Evolutionary conservation across 2,329 filamentous ascomycete genomes (phyloP).

Genomic region (Gliomastix tumulicola): DNA sequence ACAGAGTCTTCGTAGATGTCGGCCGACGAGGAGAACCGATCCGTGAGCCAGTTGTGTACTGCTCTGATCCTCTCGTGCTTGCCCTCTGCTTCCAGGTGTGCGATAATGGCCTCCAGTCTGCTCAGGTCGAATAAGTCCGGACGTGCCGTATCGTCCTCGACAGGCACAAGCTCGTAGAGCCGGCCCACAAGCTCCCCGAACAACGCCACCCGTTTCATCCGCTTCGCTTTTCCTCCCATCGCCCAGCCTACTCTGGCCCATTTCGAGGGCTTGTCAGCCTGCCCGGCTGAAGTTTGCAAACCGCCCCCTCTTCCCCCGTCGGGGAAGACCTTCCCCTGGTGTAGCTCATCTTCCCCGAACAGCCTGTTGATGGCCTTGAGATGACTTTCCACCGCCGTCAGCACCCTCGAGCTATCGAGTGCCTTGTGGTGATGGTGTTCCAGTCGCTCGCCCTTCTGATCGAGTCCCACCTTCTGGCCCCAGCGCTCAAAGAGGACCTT

Average conservation of each 20-base stretch:
- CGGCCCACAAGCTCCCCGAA: not conserved
- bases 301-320: too few relatives aligned
- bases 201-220: not conserved
- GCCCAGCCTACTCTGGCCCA: not conserved
- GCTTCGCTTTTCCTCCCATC: not conserved
- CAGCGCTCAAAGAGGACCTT: not conserved
- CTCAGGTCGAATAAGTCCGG: not conserved
- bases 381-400: not conserved
- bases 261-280: not conserved
- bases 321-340: not conserved
- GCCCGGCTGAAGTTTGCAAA: too few relatives aligned
- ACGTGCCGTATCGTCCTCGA: not conserved
- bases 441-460: not conserved
- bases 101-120: conserved; percentile 1
- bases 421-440: not conserved
- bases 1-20: conserved; percentile 11
- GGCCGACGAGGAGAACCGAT: conserved; percentile 1
- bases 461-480: not conserved
- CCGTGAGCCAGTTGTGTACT: conserved; percentile 10
- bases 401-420: not conserved
- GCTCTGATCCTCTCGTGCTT: conserved; percentile 1
- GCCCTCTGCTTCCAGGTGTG: not conserved
- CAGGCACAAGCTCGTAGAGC: not conserved
- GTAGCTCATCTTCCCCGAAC: too few relatives aligned
- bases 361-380: too few relatives aligned